These are phyloP conservation scores for Aspergillus oerlinghausenensis DNA, from an alignment of 2,329 filamentous ascomycete genomes.

Conservation along the genomic window DNA sequence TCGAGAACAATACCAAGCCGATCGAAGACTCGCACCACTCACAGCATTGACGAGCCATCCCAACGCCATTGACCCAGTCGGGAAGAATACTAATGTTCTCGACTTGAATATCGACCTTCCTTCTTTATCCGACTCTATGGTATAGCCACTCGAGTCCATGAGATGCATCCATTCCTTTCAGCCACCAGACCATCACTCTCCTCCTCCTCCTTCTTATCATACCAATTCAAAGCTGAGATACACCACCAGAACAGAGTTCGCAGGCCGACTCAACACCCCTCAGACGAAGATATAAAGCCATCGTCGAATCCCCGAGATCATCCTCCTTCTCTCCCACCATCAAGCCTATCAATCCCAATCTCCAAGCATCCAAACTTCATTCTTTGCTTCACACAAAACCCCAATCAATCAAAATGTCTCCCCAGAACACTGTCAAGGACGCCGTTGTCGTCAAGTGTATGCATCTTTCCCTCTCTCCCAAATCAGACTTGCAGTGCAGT, in stretches of 20 bases:
- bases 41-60: neutral
- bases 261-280: neutral
- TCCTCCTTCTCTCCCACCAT: neutral
- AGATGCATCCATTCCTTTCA: neutral
- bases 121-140: neutral
- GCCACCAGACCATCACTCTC: neutral
- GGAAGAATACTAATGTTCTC: neutral
- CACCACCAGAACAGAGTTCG: neutral
- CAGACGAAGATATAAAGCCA: neutral
- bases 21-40: neutral
- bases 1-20: constrained; percentile 8
- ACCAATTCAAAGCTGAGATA: neutral
- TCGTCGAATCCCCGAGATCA: neutral
- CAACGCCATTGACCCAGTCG: neutral
- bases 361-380: constrained; percentile 9
- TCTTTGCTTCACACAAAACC: constrained; percentile 14
- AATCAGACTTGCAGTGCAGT: neutral
- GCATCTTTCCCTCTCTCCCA: neutral
- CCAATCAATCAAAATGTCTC: constrained; percentile 23
- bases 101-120: neutral
- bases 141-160: neutral
- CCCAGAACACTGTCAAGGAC: constrained; percentile 18
- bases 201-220: neutral
- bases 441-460: constrained; percentile 21
- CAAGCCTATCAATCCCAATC: neutral